These are phyloP conservation scores for Clonostachys byssicola DNA, from an alignment of 2,329 filamentous ascomycete species.

Conservation along the genomic window DNA sequence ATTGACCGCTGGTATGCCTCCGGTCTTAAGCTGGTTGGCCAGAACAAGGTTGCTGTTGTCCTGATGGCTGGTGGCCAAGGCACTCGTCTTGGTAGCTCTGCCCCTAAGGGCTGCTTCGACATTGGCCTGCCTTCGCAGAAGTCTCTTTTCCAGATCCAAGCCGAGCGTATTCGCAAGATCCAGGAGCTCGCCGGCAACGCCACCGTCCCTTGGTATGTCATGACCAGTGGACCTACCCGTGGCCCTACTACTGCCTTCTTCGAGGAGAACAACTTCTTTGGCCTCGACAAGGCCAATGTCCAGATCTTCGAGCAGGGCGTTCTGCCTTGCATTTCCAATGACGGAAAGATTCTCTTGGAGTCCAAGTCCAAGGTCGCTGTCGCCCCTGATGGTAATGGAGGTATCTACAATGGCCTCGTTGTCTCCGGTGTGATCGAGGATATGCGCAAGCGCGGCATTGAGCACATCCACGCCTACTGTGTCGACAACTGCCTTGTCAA, in stretches of 20 bases:
- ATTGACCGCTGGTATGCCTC: constrained; percentile 81
- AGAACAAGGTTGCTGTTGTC: constrained; percentile 79
- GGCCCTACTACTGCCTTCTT: constrained; percentile 94
- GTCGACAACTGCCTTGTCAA: constrained; percentile 99
- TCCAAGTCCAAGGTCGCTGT: constrained; percentile 87
- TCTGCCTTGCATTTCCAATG: constrained; percentile 92
- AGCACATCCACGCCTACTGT: constrained; percentile 97
- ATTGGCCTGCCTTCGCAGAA: constrained; percentile 92
- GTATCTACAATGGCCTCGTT: constrained; percentile 89
- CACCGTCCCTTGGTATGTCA: constrained; percentile 95
- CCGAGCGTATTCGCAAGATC: constrained; percentile 84
- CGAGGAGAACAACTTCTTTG: constrained; percentile 85
- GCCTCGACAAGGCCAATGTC: constrained; percentile 79
- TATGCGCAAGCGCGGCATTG: constrained; percentile 82
- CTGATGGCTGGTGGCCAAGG: constrained; percentile 97
- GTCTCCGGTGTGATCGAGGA: constrained; percentile 77
- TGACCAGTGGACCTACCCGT: constrained; percentile 95
- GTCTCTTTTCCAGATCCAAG: constrained; percentile 96
- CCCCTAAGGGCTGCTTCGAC: constrained; percentile 95
- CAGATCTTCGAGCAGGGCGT: constrained; percentile 96
- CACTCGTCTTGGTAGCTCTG: constrained; percentile 88
- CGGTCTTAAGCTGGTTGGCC: constrained; percentile 73
- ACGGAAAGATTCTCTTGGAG: constrained; percentile 95
- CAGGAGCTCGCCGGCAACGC: constrained; percentile 72
- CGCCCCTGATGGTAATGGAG: constrained; percentile 94